Percentiles rank a stretch among this genome's conserved stretches.
phyloP scores from a whole-genome alignment of 2,329 filamentous ascomycete species.

The Shiraia sp. region DNA sequence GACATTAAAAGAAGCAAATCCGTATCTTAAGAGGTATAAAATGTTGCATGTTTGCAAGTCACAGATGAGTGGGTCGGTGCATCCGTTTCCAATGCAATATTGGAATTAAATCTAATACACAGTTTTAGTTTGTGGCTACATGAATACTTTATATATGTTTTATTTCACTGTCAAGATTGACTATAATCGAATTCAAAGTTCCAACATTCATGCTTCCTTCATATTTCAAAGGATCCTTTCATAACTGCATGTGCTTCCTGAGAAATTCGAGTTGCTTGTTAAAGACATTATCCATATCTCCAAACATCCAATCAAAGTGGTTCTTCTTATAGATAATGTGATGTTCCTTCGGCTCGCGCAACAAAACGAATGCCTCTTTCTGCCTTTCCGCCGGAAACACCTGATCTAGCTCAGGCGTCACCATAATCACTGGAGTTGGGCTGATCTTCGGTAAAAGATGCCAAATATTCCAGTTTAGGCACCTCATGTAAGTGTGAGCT shows the following conservation, averaged over 20 bases:
- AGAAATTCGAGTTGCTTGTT: conserved; percentile 7
- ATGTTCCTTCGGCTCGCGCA: conserved; percentile 10
- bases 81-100: background rate
- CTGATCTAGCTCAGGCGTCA: conserved; percentile 10
- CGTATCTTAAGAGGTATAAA: background rate
- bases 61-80: background rate
- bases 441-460: conserved; percentile 6
- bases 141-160: background rate
- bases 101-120: background rate
- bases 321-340: conserved; percentile 2
- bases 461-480: conserved; percentile 7
- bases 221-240: background rate
- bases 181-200: background rate
- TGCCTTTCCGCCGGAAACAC: conserved; percentile 6
- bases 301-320: conserved; percentile 14
- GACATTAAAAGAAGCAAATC: background rate
- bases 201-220: background rate
- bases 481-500: conserved; percentile 8
- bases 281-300: conserved; percentile 10
- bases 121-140: background rate
- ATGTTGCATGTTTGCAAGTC: background rate
- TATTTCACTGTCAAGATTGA: background rate
- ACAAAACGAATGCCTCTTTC: conserved; percentile 5
- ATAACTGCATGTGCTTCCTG: conserved; percentile 4
- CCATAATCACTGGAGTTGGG: conserved; percentile 11